A percentile compares a stretch with the other conserved stretches of the same genome.
phyloP scores from a whole-genome alignment of 2,329 filamentous ascomycete species.

The Fusarium sp. region DNA sequence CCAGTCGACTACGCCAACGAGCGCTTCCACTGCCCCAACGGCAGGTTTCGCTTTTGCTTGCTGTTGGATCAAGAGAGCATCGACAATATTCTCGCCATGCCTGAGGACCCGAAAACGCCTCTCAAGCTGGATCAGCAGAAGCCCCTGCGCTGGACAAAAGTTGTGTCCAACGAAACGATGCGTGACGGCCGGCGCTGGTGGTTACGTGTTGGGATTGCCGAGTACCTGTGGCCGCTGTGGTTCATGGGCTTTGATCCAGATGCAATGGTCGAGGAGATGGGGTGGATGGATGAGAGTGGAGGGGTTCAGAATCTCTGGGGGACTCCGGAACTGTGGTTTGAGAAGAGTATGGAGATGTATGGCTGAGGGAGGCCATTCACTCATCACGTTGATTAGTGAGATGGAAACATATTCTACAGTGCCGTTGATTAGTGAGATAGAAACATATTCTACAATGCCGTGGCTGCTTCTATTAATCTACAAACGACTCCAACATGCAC shows the following conservation, averaged over 20 bases:
- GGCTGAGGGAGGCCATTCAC: not conserved
- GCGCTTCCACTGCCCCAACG: conserved; percentile 18
- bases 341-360: conserved; percentile 6
- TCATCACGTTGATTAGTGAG: not conserved
- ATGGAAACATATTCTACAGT: no score
- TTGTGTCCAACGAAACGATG: conserved; percentile 28
- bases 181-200: conserved; percentile 20
- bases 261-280: conserved; percentile 24
- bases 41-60: conserved; percentile 35
- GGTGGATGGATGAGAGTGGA: conserved; percentile 25
- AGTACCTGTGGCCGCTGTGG: conserved; percentile 27
- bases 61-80: conserved; percentile 41
- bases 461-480: not conserved
- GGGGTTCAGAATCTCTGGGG: conserved; percentile 35
- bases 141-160: conserved; percentile 29
- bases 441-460: not conserved
- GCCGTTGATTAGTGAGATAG: conserved; percentile 3
- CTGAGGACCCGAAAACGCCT: conserved; percentile 24
- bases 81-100: conserved; percentile 37
- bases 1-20: conserved; percentile 3
- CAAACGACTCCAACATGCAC: not conserved
- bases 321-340: conserved; percentile 13
- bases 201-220: conserved; percentile 31
- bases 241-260: conserved; percentile 26
- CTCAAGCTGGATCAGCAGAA: conserved; percentile 6